Conservation (phyloP, 768 basidiomycete species). For the Hortiboletus flavorubellus region DNA sequence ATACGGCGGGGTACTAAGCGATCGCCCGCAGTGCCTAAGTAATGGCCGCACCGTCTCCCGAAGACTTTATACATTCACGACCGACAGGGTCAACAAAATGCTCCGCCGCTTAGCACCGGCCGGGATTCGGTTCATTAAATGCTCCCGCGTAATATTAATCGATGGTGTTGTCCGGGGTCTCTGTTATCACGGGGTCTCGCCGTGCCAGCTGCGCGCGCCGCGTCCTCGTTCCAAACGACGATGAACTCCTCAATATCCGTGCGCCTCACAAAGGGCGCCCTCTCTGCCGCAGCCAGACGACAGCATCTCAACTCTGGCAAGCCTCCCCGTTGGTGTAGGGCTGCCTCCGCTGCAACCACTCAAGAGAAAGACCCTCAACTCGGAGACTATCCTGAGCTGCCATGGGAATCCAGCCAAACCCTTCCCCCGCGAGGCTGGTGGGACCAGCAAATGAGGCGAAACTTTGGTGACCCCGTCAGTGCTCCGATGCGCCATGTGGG, state of each 20-base stretch:
- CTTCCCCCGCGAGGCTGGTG: slow-evolving; percentile 69
- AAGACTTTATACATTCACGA: slow-evolving; percentile 15
- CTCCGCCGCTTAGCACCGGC: slow-evolving; percentile 16
- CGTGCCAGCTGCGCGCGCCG: neutral
- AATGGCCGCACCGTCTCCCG: slow-evolving; percentile 16
- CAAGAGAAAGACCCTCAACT: slow-evolving; percentile 61
- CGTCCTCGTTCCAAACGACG: slow-evolving; percentile 11
- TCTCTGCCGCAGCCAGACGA: slow-evolving; percentile 6
- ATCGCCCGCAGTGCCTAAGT: slow-evolving; percentile 13
- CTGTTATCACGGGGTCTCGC: slow-evolving; percentile 18
- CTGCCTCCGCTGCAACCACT: slow-evolving; percentile 16
- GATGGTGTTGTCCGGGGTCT: slow-evolving; percentile 22
- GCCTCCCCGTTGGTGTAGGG: slow-evolving; percentile 1
- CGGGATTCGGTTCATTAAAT: slow-evolving; percentile 6
- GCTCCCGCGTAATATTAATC: neutral
- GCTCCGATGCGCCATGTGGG: slow-evolving; percentile 7
- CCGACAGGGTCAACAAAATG: slow-evolving; percentile 20
- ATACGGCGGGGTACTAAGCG: slow-evolving; percentile 15
- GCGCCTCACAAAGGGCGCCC: slow-evolving; percentile 15
- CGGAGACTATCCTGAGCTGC: slow-evolving; percentile 69
- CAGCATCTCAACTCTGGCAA: neutral
- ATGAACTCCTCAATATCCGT: slow-evolving; percentile 10
- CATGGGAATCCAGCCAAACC: slow-evolving; percentile 61
- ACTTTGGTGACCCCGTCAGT: slow-evolving; percentile 75
- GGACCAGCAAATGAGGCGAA: slow-evolving; percentile 71